Evolutionary conservation across 164 flowering plant species (phyloP).

Genomic region (Warburgia ugandensis): DNA sequence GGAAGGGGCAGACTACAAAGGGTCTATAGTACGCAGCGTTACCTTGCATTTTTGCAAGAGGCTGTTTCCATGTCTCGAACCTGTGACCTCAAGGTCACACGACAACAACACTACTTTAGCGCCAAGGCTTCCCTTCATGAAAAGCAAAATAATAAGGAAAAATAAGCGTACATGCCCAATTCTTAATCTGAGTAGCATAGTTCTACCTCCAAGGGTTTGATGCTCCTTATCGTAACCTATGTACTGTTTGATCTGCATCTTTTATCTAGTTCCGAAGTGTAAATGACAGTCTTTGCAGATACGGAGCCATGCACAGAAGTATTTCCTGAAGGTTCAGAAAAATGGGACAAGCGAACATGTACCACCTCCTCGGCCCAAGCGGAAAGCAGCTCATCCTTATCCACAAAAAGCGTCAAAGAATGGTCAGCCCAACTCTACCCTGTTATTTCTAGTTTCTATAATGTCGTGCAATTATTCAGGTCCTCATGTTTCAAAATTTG

Average conservation of each 20-base stretch:
- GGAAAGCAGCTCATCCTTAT: constrained; percentile 97
- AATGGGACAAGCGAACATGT: constrained; percentile 81
- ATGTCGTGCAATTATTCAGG: not conserved
- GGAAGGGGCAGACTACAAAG: no score
- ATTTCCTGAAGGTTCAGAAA: constrained; percentile 87
- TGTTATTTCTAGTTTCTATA: not conserved
- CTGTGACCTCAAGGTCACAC: not conserved
- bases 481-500: constrained; percentile 5
- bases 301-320: constrained; percentile 94
- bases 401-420: constrained; percentile 89
- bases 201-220: no score
- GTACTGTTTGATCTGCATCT: no score
- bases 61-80: no score
- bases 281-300: constrained; percentile 44
- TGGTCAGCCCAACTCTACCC: constrained; percentile 29
- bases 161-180: no score
- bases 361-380: constrained; percentile 91
- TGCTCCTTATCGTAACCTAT: not conserved
- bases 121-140: no score
- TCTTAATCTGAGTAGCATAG: no score
- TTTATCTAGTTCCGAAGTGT: not conserved
- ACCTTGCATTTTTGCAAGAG: no score
- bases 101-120: no score
- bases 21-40: no score
- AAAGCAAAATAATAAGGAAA: no score